phyloP scores from a whole-genome alignment of 2,329 filamentous ascomycete genomes.

The Blastomyces gilchristii region DNA sequence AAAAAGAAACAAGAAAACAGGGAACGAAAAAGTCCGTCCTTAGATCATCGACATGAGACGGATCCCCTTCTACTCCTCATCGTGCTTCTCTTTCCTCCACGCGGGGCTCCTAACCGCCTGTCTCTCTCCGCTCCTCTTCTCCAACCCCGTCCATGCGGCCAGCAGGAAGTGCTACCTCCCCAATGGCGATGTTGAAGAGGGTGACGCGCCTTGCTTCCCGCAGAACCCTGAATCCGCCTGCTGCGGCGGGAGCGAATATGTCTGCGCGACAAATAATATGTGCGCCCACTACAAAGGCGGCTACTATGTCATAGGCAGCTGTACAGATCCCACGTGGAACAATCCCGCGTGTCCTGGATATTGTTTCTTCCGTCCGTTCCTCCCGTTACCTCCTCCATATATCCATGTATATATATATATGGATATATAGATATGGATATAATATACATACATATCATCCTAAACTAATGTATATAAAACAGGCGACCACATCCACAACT shows the following conservation, averaged over 20 bases:
- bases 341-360: slow-evolving; percentile 7
- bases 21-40: not conserved
- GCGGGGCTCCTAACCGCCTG: not conserved
- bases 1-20: not conserved
- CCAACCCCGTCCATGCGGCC: not conserved
- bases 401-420: not conserved
- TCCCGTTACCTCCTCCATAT: not conserved
- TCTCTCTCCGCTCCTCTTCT: not conserved
- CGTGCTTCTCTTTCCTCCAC: not conserved
- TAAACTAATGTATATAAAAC: not conserved
- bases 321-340: slow-evolving; percentile 7
- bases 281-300: slow-evolving; percentile 6
- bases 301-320: slow-evolving; percentile 8
- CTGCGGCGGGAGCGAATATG: slow-evolving; percentile 8
- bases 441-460: not conserved
- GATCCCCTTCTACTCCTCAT: not conserved
- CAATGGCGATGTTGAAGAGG: slow-evolving; percentile 2
- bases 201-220: slow-evolving; percentile 7
- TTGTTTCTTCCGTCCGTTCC: slow-evolving; percentile 7
- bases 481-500: slow-evolving; percentile 10
- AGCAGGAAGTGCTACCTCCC: slow-evolving; percentile 4
- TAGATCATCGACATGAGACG: not conserved
- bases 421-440: not conserved
- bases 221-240: slow-evolving; percentile 9
- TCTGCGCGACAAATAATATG: slow-evolving; percentile 9